A percentile compares a stretch with the other conserved stretches of the same genome.
These are phyloP conservation scores for Aspergillus felis DNA, from an alignment of 2,329 filamentous ascomycete genomes.

Conservation along the genomic window DNA sequence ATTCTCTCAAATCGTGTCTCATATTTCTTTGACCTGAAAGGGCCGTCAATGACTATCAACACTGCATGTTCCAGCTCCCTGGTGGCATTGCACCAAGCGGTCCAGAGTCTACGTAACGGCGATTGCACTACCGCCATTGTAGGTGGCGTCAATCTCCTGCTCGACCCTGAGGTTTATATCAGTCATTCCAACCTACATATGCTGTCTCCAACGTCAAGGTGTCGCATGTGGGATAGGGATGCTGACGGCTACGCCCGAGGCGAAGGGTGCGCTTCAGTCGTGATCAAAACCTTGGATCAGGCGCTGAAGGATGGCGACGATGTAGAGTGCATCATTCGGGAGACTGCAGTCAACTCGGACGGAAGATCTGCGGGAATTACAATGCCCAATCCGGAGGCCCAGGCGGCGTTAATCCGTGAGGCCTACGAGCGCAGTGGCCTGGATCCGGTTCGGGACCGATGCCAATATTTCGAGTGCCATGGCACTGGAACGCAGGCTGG, in stretches of 20 bases:
- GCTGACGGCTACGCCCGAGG: conserved; percentile 47
- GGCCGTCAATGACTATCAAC: conserved; percentile 36
- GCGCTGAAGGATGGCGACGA: conserved; percentile 45
- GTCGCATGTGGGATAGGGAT: not conserved
- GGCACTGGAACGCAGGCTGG: too few species aligned
- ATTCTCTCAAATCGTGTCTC: too few species aligned
- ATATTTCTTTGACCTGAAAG: conserved; percentile 3
- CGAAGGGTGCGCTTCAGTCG: conserved; percentile 47
- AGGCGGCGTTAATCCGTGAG: conserved; percentile 32
- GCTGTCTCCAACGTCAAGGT: too few species aligned
- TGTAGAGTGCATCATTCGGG: conserved; percentile 35
- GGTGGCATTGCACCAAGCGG: conserved; percentile 20
- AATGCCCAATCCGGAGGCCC: conserved; percentile 29
- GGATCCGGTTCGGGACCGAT: too few species aligned
- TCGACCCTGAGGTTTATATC: conserved; percentile 15
- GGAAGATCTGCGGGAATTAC: conserved; percentile 28
- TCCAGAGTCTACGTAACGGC: conserved; percentile 17
- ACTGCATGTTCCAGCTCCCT: conserved; percentile 39
- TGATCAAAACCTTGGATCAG: conserved; percentile 47
- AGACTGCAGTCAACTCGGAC: conserved; percentile 28
- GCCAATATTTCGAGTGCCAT: too few species aligned
- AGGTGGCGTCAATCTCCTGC: conserved; percentile 22
- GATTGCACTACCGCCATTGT: conserved; percentile 21
- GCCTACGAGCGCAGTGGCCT: too few species aligned
- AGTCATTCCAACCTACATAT: too few species aligned